phyloP scores from a whole-genome alignment of 495 filamentous ascomycete species.

The Penicillium roqueforti region DNA sequence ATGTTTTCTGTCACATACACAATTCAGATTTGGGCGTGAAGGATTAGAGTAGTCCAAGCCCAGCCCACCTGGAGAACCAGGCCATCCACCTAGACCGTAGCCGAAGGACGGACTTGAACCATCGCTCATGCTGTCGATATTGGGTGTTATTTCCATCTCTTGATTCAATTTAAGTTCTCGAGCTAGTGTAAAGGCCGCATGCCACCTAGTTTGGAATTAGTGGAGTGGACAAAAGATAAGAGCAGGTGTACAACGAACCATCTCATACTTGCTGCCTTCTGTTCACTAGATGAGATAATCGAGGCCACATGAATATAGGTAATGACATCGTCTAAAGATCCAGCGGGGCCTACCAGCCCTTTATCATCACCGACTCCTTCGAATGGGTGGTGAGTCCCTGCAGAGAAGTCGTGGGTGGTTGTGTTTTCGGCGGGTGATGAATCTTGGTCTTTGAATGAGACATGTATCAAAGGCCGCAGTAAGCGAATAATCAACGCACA shows the following conservation, averaged over 20 bases:
- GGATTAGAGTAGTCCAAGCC: conserved; percentile 38
- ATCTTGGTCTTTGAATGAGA: conserved; percentile 41
- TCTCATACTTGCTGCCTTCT: conserved; percentile 87
- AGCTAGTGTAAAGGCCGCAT: conserved; percentile 88
- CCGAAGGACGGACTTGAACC: conserved; percentile 36
- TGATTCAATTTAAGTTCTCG: conserved; percentile 89
- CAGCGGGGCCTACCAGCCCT: conserved; percentile 69
- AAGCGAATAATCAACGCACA: conserved; percentile 83
- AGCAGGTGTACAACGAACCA: conserved; percentile 47
- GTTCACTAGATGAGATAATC: conserved; percentile 89
- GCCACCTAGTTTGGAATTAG: conserved; percentile 61
- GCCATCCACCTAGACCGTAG: conserved; percentile 50
- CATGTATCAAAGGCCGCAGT: conserved; percentile 81
- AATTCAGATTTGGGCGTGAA: conserved; percentile 40
- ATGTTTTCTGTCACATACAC: conserved; percentile 34
- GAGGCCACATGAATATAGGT: conserved; percentile 76
- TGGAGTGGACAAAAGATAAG: conserved; percentile 2
- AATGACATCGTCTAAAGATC: conserved; percentile 66
- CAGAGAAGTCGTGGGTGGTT: conserved; percentile 29
- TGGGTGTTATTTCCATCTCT: conserved; percentile 65
- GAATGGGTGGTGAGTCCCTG: conserved; percentile 40
- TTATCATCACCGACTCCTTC: conserved; percentile 72
- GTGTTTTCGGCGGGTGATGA: conserved; percentile 23
- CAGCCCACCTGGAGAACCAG: conserved; percentile 38
- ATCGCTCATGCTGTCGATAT: conserved; percentile 34